Evolutionary conservation across 768 basidiomycete genomes (phyloP).

Genomic region (Suillus cothurnatus): DNA sequence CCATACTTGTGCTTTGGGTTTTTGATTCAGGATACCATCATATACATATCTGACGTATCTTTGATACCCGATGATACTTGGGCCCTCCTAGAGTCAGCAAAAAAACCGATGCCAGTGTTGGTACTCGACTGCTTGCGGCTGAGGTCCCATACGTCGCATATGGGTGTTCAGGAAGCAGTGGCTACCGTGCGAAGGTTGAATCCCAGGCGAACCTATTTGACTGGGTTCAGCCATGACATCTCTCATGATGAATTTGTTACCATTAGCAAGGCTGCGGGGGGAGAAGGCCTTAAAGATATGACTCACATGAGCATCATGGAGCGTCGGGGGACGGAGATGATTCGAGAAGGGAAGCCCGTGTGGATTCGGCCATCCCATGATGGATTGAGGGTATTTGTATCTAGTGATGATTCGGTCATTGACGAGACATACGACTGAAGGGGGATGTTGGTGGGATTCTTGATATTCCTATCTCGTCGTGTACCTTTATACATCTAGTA

Average conservation of each 20-base stretch:
- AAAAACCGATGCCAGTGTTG: constrained; percentile 47
- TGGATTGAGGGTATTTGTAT: constrained; percentile 61
- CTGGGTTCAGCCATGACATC: constrained; percentile 77
- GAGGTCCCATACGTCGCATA: constrained; percentile 71
- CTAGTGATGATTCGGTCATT: constrained; percentile 39
- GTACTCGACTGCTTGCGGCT: constrained; percentile 80
- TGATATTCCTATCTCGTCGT: neutral
- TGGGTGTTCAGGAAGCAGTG: constrained; percentile 69
- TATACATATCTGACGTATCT: constrained; percentile 85
- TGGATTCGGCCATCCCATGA: constrained; percentile 81
- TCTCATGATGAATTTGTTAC: constrained; percentile 75
- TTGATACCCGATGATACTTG: constrained; percentile 76
- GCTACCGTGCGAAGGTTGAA: constrained; percentile 55
- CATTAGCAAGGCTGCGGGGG: constrained; percentile 56
- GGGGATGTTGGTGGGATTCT: neutral
- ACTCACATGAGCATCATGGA: constrained; percentile 36
- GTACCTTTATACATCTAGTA: neutral
- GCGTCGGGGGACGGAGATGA: constrained; percentile 44
- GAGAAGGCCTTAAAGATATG: constrained; percentile 25
- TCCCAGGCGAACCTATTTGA: constrained; percentile 67
- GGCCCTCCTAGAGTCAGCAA: constrained; percentile 42
- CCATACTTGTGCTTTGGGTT: constrained; percentile 74
- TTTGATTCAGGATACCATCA: constrained; percentile 61
- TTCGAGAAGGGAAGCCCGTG: constrained; percentile 47
- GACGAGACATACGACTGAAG: constrained; percentile 53